Evolutionary conservation across 495 filamentous ascomycete genomes (phyloP), one percentile per base, ranked within the genome.

Genomic region (Podospora pseudoanserina): DNA sequence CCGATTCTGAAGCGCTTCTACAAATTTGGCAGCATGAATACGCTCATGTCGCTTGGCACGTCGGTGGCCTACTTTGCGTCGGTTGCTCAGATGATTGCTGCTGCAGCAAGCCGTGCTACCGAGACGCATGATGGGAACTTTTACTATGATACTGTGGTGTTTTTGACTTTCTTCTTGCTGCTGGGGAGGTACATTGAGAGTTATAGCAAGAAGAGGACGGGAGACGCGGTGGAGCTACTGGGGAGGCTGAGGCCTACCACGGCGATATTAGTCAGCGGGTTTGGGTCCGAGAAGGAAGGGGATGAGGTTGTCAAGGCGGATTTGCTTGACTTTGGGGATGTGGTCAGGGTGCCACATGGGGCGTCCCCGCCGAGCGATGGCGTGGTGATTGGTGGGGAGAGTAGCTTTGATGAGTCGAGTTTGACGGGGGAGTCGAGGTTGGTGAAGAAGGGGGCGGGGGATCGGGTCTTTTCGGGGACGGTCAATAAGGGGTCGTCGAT

Each of bases 11-110:
- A 89, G 66, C 82, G 95, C 19, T 93, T 98, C 71, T 94, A 93
- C 71, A 88, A 92, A 16, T 98, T 98, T 72, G 94, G 94, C 16
- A 97, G 93, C 79, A 98, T 98, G 94, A 96, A 97, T 73, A 88
- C 95, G 76, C 84, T 98, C 67, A 91, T 98, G 72, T 96, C 91
- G 11, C 82, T 94, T 16, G 94, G 95, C 9, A 97, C 95, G 0
- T 87, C 87, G 5, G 91, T 97, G 60, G 94, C 94, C 1, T 98
- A 97, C 73, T 81, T 96, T 71, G 86, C 92, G 0, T 96, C 92
- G 0, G 79, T 97, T 61, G 91, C 88, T 9, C 86, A 95, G 63
- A 83, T 98, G 66, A 89, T 90, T 27, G 84, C 90, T 55, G 88
- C 89, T 27, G 91, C 88, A 1, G 83, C 77, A 66, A 39, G 79